phyloP scores from a whole-genome alignment of 1,284 basidiomycete genomes.

The Rhodotorula sp. region DNA sequence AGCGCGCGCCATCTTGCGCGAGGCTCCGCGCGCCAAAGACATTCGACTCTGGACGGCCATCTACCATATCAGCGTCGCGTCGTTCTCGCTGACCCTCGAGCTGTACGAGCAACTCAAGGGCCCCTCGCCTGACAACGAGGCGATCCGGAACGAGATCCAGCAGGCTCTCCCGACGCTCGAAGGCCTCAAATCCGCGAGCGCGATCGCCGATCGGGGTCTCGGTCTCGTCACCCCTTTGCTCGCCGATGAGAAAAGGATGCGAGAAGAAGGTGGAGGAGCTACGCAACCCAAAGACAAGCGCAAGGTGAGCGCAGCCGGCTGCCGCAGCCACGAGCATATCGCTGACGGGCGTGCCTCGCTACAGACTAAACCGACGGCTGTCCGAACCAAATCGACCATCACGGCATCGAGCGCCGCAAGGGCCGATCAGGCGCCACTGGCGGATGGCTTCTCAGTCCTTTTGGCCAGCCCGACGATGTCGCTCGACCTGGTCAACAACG shows the following conservation, averaged over 20 bases:
- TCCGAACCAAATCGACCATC: neutral
- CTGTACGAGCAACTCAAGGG: constrained; percentile 36
- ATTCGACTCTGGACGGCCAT: constrained; percentile 33
- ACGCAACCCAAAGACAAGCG: constrained; percentile 12
- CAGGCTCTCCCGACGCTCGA: constrained; percentile 30
- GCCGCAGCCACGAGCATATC: neutral
- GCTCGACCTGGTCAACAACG: neutral
- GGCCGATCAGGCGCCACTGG: neutral
- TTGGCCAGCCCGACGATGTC: neutral
- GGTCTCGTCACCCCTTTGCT: constrained; percentile 32
- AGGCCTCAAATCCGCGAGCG: constrained; percentile 20
- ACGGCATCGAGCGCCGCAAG: neutral
- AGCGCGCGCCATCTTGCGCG: constrained; percentile 35
- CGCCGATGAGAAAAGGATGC: constrained; percentile 32
- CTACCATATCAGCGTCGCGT: constrained; percentile 20
- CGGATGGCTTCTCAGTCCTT: neutral
- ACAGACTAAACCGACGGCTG: neutral
- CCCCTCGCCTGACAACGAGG: constrained; percentile 21
- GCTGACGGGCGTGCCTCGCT: neutral
- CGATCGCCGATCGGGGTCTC: constrained; percentile 34
- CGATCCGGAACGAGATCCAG: constrained; percentile 29
- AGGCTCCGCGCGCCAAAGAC: constrained; percentile 12
- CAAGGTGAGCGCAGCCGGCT: constrained; percentile 6
- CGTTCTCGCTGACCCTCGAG: constrained; percentile 36
- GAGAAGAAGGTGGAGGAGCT: constrained; percentile 18